Conservation (phyloP, 1,139 yeast species). For the Petasospora fabianii region DNA sequence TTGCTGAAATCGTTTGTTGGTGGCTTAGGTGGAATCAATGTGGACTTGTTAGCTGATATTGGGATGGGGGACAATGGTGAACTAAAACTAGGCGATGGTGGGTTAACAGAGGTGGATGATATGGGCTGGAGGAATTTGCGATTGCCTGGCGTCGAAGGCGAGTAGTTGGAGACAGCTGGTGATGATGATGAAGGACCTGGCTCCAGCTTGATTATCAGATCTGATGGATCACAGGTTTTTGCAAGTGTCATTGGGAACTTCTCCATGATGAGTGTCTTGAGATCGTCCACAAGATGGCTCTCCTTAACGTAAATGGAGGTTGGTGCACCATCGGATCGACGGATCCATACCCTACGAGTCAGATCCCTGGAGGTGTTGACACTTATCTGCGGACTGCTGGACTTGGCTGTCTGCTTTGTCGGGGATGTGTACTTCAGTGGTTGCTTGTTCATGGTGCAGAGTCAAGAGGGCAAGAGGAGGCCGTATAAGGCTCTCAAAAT, state of each 20-base stretch:
- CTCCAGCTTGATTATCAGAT: conserved; percentile 46
- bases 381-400: conserved; percentile 5
- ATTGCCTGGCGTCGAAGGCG: conserved; percentile 13
- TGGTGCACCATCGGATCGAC: conserved; percentile 53
- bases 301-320: conserved; percentile 60
- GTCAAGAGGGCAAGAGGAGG: too few species aligned
- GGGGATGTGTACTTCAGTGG: conserved; percentile 16
- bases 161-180: too few species aligned
- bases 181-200: conserved; percentile 10
- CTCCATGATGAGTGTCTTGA: conserved; percentile 54
- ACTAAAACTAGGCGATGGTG: conserved; percentile 12
- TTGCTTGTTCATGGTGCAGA: conserved; percentile 11
- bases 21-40: conserved; percentile 19
- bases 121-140: conserved; percentile 6
- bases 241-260: conserved; percentile 73
- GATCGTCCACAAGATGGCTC: conserved; percentile 66
- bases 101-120: conserved; percentile 1
- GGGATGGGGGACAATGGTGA: conserved; percentile 34
- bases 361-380: conserved; percentile 12
- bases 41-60: conserved; percentile 20
- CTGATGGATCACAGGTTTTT: conserved; percentile 64
- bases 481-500: too few species aligned
- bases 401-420: conserved; percentile 9
- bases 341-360: conserved; percentile 58
- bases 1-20: conserved; percentile 13